A percentile compares a stretch with the other conserved stretches of the same genome.
phyloP scores from a whole-genome alignment of 2,329 filamentous ascomycete species.

The Sclerotinia trifoliorum region DNA sequence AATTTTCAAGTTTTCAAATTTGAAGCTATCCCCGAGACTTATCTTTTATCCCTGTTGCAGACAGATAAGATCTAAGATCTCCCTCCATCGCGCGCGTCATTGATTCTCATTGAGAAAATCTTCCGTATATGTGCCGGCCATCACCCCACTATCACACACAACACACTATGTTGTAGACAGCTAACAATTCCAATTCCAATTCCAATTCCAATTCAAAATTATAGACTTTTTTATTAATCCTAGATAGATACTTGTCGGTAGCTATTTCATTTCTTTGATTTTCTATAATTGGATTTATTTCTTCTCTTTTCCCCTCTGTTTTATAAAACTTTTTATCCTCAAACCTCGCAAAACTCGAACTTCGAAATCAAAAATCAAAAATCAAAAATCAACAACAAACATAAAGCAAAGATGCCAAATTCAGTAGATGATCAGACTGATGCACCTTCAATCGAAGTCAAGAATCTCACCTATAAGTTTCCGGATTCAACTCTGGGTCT shows the following conservation, averaged over 20 bases:
- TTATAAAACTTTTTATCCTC: too few species aligned
- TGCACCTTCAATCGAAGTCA: slow-evolving; percentile 60
- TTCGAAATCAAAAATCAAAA: not conserved
- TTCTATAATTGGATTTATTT: not conserved
- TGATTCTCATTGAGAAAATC: not conserved
- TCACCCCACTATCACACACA: not conserved
- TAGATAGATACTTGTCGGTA: too few species aligned
- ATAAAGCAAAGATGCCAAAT: slow-evolving; percentile 3
- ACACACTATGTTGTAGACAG: too few species aligned
- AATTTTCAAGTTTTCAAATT: not conserved
- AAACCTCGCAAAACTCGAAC: not conserved
- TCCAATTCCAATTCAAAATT: not conserved
- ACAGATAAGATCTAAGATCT: not conserved
- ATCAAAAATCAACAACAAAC: not conserved
- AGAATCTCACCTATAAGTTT: slow-evolving; percentile 82
- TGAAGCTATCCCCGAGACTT: not conserved
- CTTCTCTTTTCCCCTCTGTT: too few species aligned
- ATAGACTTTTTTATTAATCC: not conserved
- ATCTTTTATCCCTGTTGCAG: not conserved
- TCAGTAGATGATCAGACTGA: slow-evolving; percentile 26
- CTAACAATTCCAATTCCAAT: not conserved
- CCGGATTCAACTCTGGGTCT: slow-evolving; percentile 81
- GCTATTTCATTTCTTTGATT: not conserved
- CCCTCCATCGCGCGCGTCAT: slow-evolving; percentile 11
- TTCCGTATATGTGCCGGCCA: not conserved